These are phyloP conservation scores for Sporothrix variecibatus DNA, from an alignment of 2,329 filamentous ascomycete species.

Conservation along the genomic window DNA sequence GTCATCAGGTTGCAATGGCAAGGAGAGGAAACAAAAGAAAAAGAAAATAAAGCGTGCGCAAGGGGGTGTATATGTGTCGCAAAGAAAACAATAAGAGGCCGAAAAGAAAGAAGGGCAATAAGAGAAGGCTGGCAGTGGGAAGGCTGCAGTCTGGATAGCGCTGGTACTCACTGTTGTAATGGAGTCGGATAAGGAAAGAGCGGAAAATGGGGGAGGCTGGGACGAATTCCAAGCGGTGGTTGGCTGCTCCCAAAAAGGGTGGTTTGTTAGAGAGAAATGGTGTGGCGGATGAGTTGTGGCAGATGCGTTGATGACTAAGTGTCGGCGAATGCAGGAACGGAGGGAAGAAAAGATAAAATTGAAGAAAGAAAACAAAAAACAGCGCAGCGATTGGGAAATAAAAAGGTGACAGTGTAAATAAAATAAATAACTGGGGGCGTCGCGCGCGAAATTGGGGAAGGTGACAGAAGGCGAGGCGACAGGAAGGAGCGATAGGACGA, in stretches of 20 bases:
- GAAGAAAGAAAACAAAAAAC: constrained; percentile 14
- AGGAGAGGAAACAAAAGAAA: neutral
- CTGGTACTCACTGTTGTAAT: neutral
- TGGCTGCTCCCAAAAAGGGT: neutral
- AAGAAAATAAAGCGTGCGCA: neutral
- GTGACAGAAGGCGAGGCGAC: neutral
- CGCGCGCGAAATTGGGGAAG: neutral
- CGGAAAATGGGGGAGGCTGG: constrained; percentile 22
- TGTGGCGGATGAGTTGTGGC: constrained; percentile 27
- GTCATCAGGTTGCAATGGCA: neutral
- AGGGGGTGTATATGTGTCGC: constrained; percentile 11
- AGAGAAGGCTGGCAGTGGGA: constrained; percentile 1
- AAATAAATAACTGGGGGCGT: neutral
- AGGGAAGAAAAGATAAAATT: constrained; percentile 30
- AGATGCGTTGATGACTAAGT: constrained; percentile 21
- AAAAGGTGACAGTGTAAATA: constrained; percentile 27
- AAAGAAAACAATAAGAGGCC: neutral
- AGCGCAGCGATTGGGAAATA: constrained; percentile 17
- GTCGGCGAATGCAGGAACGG: constrained; percentile 3
- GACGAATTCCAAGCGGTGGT: constrained; percentile 26
- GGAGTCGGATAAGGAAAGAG: neutral
- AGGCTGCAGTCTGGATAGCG: neutral
- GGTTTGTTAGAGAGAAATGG: neutral
- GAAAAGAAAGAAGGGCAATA: neutral
- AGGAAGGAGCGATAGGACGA: constrained; percentile 5